A percentile compares a stretch with the other conserved stretches of the same genome.
Evolutionary conservation across 768 basidiomycete genomes (phyloP).

Genomic region (Kondoa subrosea): DNA sequence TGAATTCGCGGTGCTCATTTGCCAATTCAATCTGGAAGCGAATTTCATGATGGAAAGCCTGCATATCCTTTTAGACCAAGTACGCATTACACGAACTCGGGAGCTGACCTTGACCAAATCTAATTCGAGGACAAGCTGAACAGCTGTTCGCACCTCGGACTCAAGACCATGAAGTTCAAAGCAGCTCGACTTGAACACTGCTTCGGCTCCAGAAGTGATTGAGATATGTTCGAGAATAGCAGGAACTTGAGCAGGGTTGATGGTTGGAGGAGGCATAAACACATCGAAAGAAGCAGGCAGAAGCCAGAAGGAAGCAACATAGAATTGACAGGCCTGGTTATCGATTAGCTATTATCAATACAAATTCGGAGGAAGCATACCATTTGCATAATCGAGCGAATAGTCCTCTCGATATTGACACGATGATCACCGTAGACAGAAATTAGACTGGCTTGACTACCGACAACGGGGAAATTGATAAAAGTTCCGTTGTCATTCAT

Average conservation of each 20-base stretch:
- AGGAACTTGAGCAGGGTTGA: constrained; percentile 67
- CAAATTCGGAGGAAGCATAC: constrained; percentile 35
- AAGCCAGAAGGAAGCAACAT: constrained; percentile 93
- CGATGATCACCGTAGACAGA: constrained; percentile 85
- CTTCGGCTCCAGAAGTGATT: constrained; percentile 70
- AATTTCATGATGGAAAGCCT: constrained; percentile 76
- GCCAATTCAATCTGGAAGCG: constrained; percentile 95
- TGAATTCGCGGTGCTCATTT: constrained; percentile 95
- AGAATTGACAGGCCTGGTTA: constrained; percentile 77
- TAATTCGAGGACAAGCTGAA: constrained; percentile 70
- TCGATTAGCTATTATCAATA: neutral
- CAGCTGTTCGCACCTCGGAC: constrained; percentile 69
- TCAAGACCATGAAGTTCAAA: constrained; percentile 94
- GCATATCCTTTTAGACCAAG: constrained; percentile 34
- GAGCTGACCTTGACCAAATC: constrained; percentile 55
- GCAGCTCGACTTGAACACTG: constrained; percentile 92
- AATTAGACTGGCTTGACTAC: constrained; percentile 79
- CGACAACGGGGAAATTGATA: constrained; percentile 80
- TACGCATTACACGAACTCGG: neutral
- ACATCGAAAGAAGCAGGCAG: constrained; percentile 86
- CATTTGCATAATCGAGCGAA: constrained; percentile 82
- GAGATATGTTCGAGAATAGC: constrained; percentile 74
- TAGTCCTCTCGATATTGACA: constrained; percentile 84
- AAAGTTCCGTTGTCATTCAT: constrained; percentile 96
- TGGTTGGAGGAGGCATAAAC: constrained; percentile 53